A percentile compares a stretch with the other conserved stretches of the same genome.
Evolutionary conservation across 139 green algal species (phyloP).

Genomic region (Chlorella sp.): DNA sequence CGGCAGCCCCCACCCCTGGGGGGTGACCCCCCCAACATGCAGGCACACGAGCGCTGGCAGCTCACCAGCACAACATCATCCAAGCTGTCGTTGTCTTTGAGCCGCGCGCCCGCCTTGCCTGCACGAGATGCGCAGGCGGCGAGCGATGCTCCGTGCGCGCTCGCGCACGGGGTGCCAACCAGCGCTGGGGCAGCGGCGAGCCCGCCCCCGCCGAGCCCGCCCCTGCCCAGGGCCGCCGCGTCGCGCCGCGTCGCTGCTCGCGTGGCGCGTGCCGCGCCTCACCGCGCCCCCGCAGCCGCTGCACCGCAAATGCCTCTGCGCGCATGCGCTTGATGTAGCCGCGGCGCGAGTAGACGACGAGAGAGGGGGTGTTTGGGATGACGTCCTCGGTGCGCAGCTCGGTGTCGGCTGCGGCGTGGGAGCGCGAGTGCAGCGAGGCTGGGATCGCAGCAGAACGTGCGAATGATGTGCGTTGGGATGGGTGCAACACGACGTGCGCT

Average conservation of each 20-base stretch:
- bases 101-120: constrained; percentile 55
- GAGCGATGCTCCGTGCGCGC: too few species aligned
- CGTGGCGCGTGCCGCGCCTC: too few species aligned
- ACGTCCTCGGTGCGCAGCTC: constrained; percentile 57
- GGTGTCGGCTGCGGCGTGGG: constrained; percentile 10
- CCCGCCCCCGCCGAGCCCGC: too few species aligned
- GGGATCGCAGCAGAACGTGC: neutral
- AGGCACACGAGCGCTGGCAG: neutral
- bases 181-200: too few species aligned
- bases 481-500: too few species aligned
- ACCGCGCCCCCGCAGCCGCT: constrained; percentile 42
- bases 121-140: neutral
- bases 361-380: constrained; percentile 60
- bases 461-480: too few species aligned
- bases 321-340: constrained; percentile 93
- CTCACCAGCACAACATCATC: constrained; percentile 34
- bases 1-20: too few species aligned
- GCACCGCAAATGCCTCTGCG: constrained; percentile 62
- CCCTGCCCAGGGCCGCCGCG: too few species aligned
- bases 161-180: too few species aligned
- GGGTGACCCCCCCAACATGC: too few species aligned
- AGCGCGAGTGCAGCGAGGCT: constrained; percentile 24
- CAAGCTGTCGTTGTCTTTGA: constrained; percentile 69
- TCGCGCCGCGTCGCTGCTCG: too few species aligned
- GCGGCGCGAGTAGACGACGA: constrained; percentile 66